phyloP scores from a whole-genome alignment of 2,329 filamentous ascomycete genomes.

The Neopestalotiopsis sp. region DNA sequence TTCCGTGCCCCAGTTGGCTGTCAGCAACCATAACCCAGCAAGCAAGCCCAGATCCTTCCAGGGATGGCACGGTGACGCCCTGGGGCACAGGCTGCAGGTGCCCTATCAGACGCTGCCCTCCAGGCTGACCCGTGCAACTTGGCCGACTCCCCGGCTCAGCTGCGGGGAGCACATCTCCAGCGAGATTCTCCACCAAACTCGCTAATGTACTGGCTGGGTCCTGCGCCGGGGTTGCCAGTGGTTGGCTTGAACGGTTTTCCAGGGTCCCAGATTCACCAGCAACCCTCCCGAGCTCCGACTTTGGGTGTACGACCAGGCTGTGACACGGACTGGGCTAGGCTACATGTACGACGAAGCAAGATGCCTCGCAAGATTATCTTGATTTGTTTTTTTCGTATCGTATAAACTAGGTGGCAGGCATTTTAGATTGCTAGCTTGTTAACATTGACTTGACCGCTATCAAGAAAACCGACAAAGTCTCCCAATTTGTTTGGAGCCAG shows the following conservation, averaged over 20 bases:
- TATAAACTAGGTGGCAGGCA: too few species aligned
- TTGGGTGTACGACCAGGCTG: neutral
- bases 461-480: too few species aligned
- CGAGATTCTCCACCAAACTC: neutral
- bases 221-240: neutral
- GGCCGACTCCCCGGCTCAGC: neutral
- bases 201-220: neutral
- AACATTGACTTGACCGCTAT: too few species aligned
- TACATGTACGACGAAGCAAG: neutral
- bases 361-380: neutral
- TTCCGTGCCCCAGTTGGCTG: neutral
- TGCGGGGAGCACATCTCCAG: neutral
- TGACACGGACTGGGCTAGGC: neutral
- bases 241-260: neutral
- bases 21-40: conserved; percentile 6
- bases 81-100: neutral
- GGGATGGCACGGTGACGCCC: conserved; percentile 3
- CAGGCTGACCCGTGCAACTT: neutral
- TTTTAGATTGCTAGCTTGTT: too few species aligned
- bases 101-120: conserved; percentile 4
- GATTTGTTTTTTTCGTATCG: too few species aligned
- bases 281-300: neutral
- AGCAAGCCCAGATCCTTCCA: neutral
- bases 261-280: neutral
- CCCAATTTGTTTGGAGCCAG: too few species aligned